These are phyloP conservation scores for Coemansia sp. DNA, from an alignment of 371 early-diverging fungal species.

Conservation along the genomic window DNA sequence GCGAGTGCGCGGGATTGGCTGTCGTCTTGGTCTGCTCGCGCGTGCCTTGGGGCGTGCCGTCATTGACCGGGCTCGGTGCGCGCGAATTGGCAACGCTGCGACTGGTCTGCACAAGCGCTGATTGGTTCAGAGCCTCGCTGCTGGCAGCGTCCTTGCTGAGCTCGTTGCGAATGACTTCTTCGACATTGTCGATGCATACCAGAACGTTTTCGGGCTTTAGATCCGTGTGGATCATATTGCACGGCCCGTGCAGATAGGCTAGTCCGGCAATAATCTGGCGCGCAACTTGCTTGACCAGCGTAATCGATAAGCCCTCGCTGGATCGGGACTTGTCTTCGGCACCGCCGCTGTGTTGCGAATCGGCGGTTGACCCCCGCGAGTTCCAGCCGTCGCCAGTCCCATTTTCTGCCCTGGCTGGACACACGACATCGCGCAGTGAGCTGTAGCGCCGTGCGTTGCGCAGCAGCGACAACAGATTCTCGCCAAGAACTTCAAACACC, in stretches of 20 bases:
- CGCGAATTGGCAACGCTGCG: constrained; percentile 50
- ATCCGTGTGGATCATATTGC: constrained; percentile 98
- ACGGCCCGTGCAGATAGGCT: constrained; percentile 92
- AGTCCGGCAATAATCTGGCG: constrained; percentile 87
- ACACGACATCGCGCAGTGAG: constrained; percentile 28
- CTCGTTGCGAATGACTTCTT: constrained; percentile 56
- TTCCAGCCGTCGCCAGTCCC: constrained; percentile 15
- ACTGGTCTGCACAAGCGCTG: constrained; percentile 41
- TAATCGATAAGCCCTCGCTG: constrained; percentile 79
- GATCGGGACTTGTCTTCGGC: constrained; percentile 54
- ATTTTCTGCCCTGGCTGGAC: constrained; percentile 24
- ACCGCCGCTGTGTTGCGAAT: constrained; percentile 3
- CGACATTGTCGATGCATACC: constrained; percentile 83
- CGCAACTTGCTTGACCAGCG: constrained; percentile 83
- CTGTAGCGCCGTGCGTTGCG: constrained; percentile 51
- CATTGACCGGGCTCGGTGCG: constrained; percentile 38
- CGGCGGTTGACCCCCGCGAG: constrained; percentile 1
- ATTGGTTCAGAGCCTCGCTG: not conserved
- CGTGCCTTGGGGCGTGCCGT: not conserved
- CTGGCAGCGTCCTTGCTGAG: constrained; percentile 20
- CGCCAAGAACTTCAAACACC: constrained; percentile 97
- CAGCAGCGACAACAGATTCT: constrained; percentile 88
- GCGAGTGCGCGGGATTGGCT: constrained; percentile 28
- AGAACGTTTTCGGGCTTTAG: constrained; percentile 97
- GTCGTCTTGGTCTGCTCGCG: constrained; percentile 1